Percentiles rank a stretch among this genome's conserved stretches.
Evolutionary conservation across 371 early-diverging fungal species (phyloP).

Genomic region (Mortierella sp.): DNA sequence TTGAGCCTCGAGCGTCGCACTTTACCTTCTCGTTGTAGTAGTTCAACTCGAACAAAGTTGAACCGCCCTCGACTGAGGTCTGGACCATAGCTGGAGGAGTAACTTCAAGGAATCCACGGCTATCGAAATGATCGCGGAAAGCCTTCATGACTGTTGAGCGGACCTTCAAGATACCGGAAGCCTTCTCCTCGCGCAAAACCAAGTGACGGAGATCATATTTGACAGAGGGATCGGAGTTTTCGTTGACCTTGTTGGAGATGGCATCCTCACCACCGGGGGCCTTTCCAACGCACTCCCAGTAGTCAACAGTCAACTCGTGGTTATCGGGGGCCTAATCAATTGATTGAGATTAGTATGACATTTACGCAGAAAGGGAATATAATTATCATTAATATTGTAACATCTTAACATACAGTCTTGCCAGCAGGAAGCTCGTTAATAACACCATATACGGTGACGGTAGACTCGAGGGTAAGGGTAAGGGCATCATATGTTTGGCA

Average conservation of each 20-base stretch:
- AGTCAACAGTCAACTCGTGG: conserved; percentile 96
- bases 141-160: conserved; percentile 90
- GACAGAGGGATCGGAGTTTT: conserved; percentile 91
- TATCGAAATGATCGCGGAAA: conserved; percentile 96
- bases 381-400: background rate
- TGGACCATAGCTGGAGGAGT: conserved; percentile 99
- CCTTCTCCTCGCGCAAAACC: conserved; percentile 95
- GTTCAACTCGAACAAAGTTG: conserved; percentile 96
- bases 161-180: conserved; percentile 92
- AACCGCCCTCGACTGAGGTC: conserved; percentile 99
- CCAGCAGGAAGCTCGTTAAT: conserved; percentile 93
- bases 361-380: background rate
- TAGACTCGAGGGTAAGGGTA: conserved; percentile 93
- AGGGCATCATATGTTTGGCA: conserved; percentile 96
- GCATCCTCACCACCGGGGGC: conserved; percentile 98
- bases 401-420: conserved; percentile 75
- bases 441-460: conserved; percentile 89
- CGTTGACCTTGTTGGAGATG: conserved; percentile 89
- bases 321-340: conserved; percentile 88
- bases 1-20: background rate
- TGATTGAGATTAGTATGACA: background rate
- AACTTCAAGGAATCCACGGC: conserved; percentile 90
- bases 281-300: conserved; percentile 94
- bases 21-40: conserved; percentile 94
- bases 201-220: conserved; percentile 97